Percentiles rank a stretch among this genome's conserved stretches.
Evolutionary conservation across 1,284 basidiomycete genomes (phyloP).

Genomic region (Malassezia psittaci): DNA sequence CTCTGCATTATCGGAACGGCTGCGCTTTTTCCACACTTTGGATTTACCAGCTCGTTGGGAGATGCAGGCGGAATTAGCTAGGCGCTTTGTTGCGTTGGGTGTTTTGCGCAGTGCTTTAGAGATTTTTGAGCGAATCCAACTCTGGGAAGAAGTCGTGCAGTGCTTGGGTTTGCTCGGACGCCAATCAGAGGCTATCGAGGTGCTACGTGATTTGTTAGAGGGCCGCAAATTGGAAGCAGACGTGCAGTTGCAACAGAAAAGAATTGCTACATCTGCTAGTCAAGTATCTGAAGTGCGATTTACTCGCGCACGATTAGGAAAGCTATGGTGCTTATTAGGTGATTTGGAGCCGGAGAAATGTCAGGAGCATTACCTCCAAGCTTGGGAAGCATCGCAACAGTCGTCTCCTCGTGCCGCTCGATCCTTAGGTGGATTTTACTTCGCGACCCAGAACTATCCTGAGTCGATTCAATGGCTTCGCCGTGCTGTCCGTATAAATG

Average conservation of each 20-base stretch:
- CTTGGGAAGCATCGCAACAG: slow-evolving; percentile 69
- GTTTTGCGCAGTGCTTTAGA: slow-evolving; percentile 42
- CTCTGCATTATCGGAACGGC: slow-evolving; percentile 42
- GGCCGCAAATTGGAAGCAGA: slow-evolving; percentile 41
- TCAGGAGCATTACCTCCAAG: slow-evolving; percentile 64
- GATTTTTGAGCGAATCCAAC: slow-evolving; percentile 39
- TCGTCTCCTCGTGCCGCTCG: slow-evolving; percentile 82
- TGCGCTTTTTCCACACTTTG: slow-evolving; percentile 39
- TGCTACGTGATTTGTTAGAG: slow-evolving; percentile 35
- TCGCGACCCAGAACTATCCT: slow-evolving; percentile 59
- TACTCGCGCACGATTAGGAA: slow-evolving; percentile 67
- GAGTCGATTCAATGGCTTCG: slow-evolving; percentile 59
- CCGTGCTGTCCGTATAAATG: slow-evolving; percentile 74
- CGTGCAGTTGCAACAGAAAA: slow-evolving; percentile 24
- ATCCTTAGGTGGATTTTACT: slow-evolving; percentile 74
- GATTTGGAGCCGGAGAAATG: slow-evolving; percentile 66
- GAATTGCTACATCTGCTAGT: slow-evolving; percentile 26
- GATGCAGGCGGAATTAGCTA: slow-evolving; percentile 44
- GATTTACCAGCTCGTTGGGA: slow-evolving; percentile 44
- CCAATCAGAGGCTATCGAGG: slow-evolving; percentile 36
- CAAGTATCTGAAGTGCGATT: slow-evolving; percentile 53
- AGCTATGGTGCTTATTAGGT: slow-evolving; percentile 88
- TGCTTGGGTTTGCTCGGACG: slow-evolving; percentile 38
- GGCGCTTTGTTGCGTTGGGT: slow-evolving; percentile 35
- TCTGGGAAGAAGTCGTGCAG: slow-evolving; percentile 46